Percentiles rank a stretch among this genome's conserved stretches.
Evolutionary conservation across 352 stramenopile species (phyloP).

Genomic region (Phytopythium mirpurense): DNA sequence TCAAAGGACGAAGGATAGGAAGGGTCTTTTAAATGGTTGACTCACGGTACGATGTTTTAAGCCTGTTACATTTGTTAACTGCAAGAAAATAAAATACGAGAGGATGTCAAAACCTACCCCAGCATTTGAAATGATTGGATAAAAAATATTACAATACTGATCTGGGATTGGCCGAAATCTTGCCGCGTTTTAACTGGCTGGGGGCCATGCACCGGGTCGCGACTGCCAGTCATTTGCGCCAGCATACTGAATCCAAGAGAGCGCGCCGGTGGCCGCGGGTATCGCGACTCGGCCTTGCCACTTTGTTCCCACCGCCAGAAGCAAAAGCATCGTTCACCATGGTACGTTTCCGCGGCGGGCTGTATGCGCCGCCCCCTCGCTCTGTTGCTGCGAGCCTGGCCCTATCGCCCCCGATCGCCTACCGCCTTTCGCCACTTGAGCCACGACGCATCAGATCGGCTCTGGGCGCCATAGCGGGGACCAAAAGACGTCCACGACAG

Average conservation of each 20-base stretch:
- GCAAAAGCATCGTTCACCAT: constrained; percentile 86
- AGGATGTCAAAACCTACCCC: constrained; percentile 4
- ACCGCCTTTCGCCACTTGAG: too few species aligned
- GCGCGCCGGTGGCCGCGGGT: constrained; percentile 19
- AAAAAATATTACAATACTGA: constrained; percentile 1
- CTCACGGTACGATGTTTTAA: too few species aligned
- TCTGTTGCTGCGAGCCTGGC: constrained; percentile 7
- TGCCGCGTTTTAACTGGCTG: constrained; percentile 30
- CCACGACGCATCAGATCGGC: too few species aligned
- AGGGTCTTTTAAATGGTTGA: background rate
- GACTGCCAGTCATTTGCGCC: constrained; percentile 79
- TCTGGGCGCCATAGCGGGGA: too few species aligned
- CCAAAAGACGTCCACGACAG: too few species aligned
- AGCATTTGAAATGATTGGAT: constrained; percentile 19
- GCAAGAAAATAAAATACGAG: too few species aligned
- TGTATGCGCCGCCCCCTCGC: background rate
- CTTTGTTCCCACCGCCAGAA: constrained; percentile 78
- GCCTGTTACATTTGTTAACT: too few species aligned
- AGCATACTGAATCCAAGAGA: constrained; percentile 63
- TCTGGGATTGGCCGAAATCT: constrained; percentile 25
- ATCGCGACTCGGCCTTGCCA: constrained; percentile 25
- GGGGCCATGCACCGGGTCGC: constrained; percentile 25
- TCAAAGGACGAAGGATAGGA: background rate
- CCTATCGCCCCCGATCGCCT: background rate
- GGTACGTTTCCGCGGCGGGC: constrained; percentile 31